Percentiles rank a stretch among this genome's conserved stretches.
phyloP scores from a whole-genome alignment of 176 grass and related monocot genomes.

The Aegilops longissima region DNA sequence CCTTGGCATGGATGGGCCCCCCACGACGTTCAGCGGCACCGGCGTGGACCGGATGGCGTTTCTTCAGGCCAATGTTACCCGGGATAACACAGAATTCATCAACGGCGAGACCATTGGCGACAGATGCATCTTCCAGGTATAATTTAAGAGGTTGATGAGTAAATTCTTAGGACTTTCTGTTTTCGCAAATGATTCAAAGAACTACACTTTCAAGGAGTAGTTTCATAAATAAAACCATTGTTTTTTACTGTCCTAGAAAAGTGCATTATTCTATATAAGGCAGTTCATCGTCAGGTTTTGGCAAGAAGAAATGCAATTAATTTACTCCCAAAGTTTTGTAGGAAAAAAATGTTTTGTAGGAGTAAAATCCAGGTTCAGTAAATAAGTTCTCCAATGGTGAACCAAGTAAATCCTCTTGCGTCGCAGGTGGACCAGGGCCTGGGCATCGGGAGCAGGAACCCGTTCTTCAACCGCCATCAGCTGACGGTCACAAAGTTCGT shows the following conservation, averaged over 20 bases:
- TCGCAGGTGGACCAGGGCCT: slow-evolving; percentile 93
- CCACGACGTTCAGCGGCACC: slow-evolving; percentile 91
- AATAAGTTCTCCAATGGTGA: background rate
- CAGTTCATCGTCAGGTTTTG: background rate
- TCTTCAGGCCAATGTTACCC: slow-evolving; percentile 79
- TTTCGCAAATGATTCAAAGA: background rate
- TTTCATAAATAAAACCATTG: background rate
- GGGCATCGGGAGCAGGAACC: slow-evolving; percentile 90
- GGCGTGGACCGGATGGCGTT: slow-evolving; percentile 74
- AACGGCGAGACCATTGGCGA: slow-evolving; percentile 78
- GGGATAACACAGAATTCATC: slow-evolving; percentile 76
- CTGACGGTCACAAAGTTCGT: slow-evolving; percentile 86
- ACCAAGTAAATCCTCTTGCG: background rate
- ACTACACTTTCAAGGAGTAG: background rate
- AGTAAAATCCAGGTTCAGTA: background rate
- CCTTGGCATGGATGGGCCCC: slow-evolving; percentile 84
- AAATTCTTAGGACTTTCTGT: background rate
- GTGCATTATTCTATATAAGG: background rate
- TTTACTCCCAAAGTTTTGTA: no score
- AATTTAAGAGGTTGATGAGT: background rate
- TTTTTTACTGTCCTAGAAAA: background rate
- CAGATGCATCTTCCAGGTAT: slow-evolving; percentile 93
- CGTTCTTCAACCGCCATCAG: slow-evolving; percentile 93
- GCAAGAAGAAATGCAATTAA: background rate
- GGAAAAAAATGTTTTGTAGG: no score